Conservation (phyloP, 257 asterid genomes). For the Solanum gracilifrons region DNA sequence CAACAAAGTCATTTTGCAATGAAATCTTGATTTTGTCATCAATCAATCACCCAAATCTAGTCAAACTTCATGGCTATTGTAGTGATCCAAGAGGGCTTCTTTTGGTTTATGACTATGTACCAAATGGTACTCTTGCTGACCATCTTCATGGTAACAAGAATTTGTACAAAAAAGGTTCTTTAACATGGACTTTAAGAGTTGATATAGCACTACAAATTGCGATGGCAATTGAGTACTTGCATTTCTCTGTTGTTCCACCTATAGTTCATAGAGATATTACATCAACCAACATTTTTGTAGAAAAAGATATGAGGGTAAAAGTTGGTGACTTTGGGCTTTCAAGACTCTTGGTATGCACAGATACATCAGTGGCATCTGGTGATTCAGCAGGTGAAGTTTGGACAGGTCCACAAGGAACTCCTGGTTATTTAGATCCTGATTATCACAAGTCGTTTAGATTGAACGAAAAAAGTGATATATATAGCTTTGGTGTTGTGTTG, state of each 20-base stretch:
- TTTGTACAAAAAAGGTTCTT: conserved; percentile 19
- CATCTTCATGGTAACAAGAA: conserved; percentile 69
- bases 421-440: conserved; percentile 90
- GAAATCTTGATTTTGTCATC: conserved; percentile 83
- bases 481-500: conserved; percentile 85
- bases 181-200: conserved; percentile 62
- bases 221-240: conserved; percentile 73
- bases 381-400: conserved; percentile 62
- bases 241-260: conserved; percentile 71
- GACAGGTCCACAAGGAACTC: conserved; percentile 98
- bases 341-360: conserved; percentile 56
- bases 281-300: conserved; percentile 74
- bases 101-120: conserved; percentile 74
- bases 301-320: conserved; percentile 73
- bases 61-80: conserved; percentile 87
- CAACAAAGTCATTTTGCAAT: conserved; percentile 77
- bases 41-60: conserved; percentile 67
- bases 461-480: conserved; percentile 88
- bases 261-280: conserved; percentile 87
- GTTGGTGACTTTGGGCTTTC: conserved; percentile 94
- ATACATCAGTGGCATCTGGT: conserved; percentile 22
- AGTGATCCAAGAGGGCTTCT: conserved; percentile 92
- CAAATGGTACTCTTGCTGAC: conserved; percentile 82
- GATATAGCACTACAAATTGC: conserved; percentile 77
- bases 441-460: conserved; percentile 64